A percentile compares a stretch with the other conserved stretches of the same genome.
These are phyloP conservation scores for Collybiopsis luxurians DNA, from an alignment of 768 basidiomycete genomes.

Conservation along the genomic window DNA sequence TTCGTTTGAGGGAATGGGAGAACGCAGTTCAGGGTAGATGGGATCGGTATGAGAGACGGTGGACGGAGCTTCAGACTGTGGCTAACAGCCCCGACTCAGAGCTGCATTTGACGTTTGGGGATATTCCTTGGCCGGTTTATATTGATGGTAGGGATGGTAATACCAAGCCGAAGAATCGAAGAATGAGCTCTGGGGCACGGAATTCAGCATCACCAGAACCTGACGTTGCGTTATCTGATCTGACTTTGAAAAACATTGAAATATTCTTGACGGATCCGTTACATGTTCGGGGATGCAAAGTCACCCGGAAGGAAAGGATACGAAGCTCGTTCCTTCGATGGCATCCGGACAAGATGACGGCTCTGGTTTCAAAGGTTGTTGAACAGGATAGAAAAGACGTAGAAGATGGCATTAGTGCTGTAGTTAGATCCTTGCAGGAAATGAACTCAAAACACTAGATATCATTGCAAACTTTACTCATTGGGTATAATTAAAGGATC, in stretches of 20 bases:
- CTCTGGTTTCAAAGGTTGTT: slow-evolving; percentile 38
- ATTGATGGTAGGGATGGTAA: no score
- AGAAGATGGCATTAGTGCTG: slow-evolving; percentile 41
- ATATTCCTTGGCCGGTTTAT: slow-evolving; percentile 64
- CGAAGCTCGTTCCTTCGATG: slow-evolving; percentile 61
- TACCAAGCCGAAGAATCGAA: background rate
- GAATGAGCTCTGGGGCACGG: background rate
- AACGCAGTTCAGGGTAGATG: slow-evolving; percentile 36
- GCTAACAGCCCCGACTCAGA: slow-evolving; percentile 8
- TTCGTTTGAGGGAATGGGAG: slow-evolving; percentile 43
- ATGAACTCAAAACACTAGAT: slow-evolving; percentile 20
- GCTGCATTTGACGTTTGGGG: slow-evolving; percentile 32
- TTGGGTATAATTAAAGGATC: background rate
- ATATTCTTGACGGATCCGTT: slow-evolving; percentile 50
- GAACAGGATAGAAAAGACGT: slow-evolving; percentile 44
- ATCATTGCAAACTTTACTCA: background rate
- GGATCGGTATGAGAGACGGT: slow-evolving; percentile 52
- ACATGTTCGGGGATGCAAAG: slow-evolving; percentile 35
- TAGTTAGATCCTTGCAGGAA: slow-evolving; percentile 33
- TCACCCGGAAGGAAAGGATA: slow-evolving; percentile 50
- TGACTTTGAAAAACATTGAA: slow-evolving; percentile 39
- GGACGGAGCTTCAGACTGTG: slow-evolving; percentile 39
- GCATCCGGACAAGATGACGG: slow-evolving; percentile 64
- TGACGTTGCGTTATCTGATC: slow-evolving; percentile 20
- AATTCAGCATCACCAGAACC: background rate